phyloP scores from a whole-genome alignment of 2,329 filamentous ascomycete species.

The Magnaporthiopsis rhizophila region DNA sequence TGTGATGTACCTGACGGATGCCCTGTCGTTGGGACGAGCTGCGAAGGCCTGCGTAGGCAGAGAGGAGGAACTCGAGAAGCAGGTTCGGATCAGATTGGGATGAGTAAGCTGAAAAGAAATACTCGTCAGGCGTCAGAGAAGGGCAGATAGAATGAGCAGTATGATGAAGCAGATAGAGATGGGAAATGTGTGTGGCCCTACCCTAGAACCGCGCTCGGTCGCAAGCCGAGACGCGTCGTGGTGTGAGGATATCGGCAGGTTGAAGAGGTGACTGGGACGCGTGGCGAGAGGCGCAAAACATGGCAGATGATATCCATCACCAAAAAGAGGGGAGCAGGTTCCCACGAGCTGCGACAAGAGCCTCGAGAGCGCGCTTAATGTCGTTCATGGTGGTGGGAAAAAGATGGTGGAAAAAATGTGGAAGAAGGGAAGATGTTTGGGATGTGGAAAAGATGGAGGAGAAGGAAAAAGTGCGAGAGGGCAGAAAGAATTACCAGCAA shows the following conservation, averaged over 20 bases:
- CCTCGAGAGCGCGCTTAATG: no score
- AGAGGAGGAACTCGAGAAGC: background rate
- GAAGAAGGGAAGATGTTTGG: background rate
- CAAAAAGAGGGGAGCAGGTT: no score
- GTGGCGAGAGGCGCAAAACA: no score
- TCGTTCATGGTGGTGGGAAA: background rate
- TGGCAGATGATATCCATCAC: no score
- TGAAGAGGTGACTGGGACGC: no score
- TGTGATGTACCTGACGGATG: no score
- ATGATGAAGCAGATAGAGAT: background rate
- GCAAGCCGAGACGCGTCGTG: background rate
- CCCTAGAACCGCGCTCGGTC: background rate
- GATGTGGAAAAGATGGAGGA: background rate
- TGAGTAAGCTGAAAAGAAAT: background rate
- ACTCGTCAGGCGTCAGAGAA: background rate
- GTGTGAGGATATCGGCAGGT: background rate
- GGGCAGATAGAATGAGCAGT: background rate
- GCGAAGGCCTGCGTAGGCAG: no score
- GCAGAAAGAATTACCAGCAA: background rate
- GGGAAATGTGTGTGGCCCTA: no score
- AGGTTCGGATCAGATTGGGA: background rate
- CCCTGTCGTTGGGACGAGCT: no score
- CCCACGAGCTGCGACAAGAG: no score
- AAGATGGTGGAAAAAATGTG: background rate
- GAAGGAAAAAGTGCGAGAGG: background rate